phyloP scores from a whole-genome alignment of 768 basidiomycete genomes.

The Goffeauzyma gilvescens region DNA sequence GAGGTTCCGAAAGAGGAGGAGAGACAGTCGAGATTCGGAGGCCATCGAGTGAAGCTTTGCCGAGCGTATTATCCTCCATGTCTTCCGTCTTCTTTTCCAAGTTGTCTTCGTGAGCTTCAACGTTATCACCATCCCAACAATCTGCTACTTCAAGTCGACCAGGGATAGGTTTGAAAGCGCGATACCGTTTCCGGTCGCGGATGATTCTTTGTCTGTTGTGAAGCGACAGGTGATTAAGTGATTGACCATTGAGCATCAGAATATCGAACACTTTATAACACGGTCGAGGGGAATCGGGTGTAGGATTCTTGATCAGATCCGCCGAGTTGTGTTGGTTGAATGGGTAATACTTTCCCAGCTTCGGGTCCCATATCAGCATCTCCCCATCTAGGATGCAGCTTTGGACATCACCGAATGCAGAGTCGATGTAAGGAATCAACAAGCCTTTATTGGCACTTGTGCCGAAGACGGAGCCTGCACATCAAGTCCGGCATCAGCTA shows the following conservation, averaged over 20 bases:
- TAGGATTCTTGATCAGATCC: too few species aligned
- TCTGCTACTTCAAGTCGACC: conserved; percentile 66
- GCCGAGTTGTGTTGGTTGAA: too few species aligned
- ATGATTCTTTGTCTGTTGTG: too few species aligned
- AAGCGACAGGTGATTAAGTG: conserved; percentile 52
- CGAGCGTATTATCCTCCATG: too few species aligned
- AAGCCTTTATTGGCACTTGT: conserved; percentile 56
- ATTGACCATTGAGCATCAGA: conserved; percentile 53
- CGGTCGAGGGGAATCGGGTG: conserved; percentile 60
- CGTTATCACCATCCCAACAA: conserved; percentile 58
- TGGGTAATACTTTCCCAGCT: conserved; percentile 65
- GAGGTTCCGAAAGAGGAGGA: too few species aligned
- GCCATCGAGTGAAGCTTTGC: too few species aligned
- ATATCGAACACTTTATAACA: conserved; percentile 95
- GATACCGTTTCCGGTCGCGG: conserved; percentile 49
- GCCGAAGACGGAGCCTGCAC: conserved; percentile 54
- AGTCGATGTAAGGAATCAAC: conserved; percentile 63
- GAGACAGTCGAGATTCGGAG: too few species aligned
- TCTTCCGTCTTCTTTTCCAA: too few species aligned
- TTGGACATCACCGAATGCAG: conserved; percentile 43
- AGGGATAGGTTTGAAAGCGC: conserved; percentile 45
- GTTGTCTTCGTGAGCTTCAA: too few species aligned
- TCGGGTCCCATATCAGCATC: conserved; percentile 95
- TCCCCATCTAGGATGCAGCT: conserved; percentile 93
- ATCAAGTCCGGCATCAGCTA: neutral